Base-by-base conservation (phyloP, 2,329 filamentous ascomycete species). In the Alternaria triticimaculans region DNA sequence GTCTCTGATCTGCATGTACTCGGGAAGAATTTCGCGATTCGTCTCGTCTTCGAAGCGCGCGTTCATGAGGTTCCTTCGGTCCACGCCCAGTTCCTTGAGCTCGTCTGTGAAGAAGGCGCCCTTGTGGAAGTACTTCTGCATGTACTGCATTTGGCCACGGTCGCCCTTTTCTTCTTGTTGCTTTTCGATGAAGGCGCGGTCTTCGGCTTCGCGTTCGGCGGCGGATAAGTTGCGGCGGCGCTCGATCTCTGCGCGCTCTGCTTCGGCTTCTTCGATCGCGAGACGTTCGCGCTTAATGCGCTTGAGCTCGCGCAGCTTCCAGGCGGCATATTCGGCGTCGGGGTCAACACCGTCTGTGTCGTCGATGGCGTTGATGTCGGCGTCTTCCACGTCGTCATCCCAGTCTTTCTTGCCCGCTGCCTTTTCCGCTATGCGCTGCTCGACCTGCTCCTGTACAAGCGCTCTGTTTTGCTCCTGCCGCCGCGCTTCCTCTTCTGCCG, bases 121-220 rank as follows among this genome's bases (percentile, higher is more conserved):
- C 82, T 94, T 95, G 85, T 99, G 96, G 81, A 93, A 94, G 83
- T 98, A 99, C 78, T 94, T 94, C 77, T 97, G 94, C 92, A 98
- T 93, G 79, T 89, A 97, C 2, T 87, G 87, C 86, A 96, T 93
- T 81, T 95, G 91, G 57, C 93, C 93, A 64, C 91, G 90, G 55
- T 85, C 65, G 72, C 92, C 92, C 23, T 84, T 83, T 67, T 97
- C 94, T 66, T 92, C 91, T 71, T 91, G 89, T 80, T 98, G 95
- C 69, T 86, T 85, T 1, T 90, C 89, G 18, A 98, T 83, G 79
- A 89, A 92, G 55, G 87, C 92, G 46, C 89, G 87, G 79, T 99
- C 96, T 79, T 99, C 96, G 62, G 89, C 90, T 62, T 90, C 89
- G 51, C 96, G 88, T 81, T 98, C 94, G 72, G 95, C 93, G 43